Base-by-base conservation (phyloP, 352 stramenopile species). In the Pythium insidiosum region DNA sequence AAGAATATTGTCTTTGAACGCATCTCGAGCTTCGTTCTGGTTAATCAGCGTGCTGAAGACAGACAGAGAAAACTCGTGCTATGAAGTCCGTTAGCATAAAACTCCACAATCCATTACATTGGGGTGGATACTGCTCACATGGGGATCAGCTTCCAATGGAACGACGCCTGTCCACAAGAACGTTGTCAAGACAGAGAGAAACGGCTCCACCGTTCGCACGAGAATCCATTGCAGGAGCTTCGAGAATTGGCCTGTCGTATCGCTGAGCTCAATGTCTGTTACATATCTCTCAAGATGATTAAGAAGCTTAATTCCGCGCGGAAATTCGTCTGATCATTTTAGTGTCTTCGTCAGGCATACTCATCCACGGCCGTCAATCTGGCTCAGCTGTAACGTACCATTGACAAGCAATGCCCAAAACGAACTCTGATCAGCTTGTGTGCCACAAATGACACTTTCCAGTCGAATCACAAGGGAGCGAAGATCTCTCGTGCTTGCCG, bases 221-320 rank as follows among this genome's bases (percentile, higher is more conserved):
- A 88, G 56, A 23, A 88, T 59, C 76, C 76, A 87, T 18, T 34
- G 61, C 7, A 68, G 41, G 15, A 88, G 26, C 16, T 55, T 25
- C 24, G 63, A 42, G 20, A 61, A 51, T 19, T 47, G 23, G 9
- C 71, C 63, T 5, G 37, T 36, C 1, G 56, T 44, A 36, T 88
- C 76, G 35, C 69, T 56, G 16, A 55, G 53, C 16, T 65, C 53
- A 38, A 64, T 44, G 11, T 45, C 51, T 11, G 42, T 61, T 21
- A 82, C 28, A 13, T 75, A 48, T 1, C 53, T 36, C 29, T 85
- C 42, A 6, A 87, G 48, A 38, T 66, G 57, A 29, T 83, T 63
- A 11, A 88, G 51, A 6, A 85, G 41, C 4, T 50, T 50, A 22
- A 88, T 38, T 26, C 76, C 76, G 21, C 59, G 56, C 31, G 71